Base-by-base conservation (phyloP, 2,329 filamentous ascomycete species). In the Pezicula rhizophila region DNA sequence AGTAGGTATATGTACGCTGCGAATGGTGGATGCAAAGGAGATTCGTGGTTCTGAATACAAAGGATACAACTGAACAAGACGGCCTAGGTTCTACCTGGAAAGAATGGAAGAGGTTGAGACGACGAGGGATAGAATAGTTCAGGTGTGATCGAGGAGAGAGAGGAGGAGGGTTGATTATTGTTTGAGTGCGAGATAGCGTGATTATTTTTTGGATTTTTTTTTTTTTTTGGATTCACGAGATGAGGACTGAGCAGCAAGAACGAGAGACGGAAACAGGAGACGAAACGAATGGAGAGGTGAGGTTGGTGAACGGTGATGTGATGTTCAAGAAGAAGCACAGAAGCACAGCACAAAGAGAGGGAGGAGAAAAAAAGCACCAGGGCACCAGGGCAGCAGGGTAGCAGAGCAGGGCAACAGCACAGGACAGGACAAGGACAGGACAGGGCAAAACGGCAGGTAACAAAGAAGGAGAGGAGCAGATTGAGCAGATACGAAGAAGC, bases 1-100 rank as follows among this genome's bases (percentile, higher is more conserved):
- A 20, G 18, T 40, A 52, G 48, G 25, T 28, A 34, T 47, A 26
- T 44, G 47, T 48, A 38, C 35, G 45, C 41, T 11, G 37, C 28
- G 48, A 42, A 44, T 38, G 46, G 10, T 37, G 38, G 11, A 41
- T 48, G 3, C 23, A 28, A 18, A 42, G 35, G 42, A 45, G 15
- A 31, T 45, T 44, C 47, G 44, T 38, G 28, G 25, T 10, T 28
- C 25, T 34, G 49, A 45, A 31, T 28, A 37, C 20, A 42, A 52
- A 42, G 38, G 37, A 49, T 43, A 49, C 25, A 39, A 33, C 37
- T 31, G 28, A 45, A 53, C 53, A 74, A 71, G 59, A 64, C 53
- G 66, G 71, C 75, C 76, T 66, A 79, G 76, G 76, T 69, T 79
- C 77, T 79, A 79, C 77, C 77, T 74, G 74, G 72, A 70, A 71